A percentile compares a stretch with the other conserved stretches of the same genome.
Conservation (phyloP, 352 stramenopile species). For the Phytophthora agathidicida region DNA sequence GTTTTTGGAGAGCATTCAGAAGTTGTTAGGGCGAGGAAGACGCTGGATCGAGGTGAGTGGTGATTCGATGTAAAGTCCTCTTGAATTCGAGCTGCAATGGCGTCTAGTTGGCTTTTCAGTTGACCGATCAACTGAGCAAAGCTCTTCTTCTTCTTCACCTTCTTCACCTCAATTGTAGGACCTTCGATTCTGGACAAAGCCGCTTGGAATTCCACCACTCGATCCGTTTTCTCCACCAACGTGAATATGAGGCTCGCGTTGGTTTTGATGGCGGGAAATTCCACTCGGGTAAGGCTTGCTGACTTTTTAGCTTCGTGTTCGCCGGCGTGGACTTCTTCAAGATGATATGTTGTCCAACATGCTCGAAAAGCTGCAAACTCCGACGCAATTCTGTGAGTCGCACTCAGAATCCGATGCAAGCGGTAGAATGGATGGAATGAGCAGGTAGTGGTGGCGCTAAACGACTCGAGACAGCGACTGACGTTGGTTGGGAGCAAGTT, state of each 20-base stretch:
- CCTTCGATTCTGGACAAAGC: neutral
- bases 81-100: conserved; percentile 15
- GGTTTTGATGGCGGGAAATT: conserved; percentile 20
- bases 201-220: conserved; percentile 32
- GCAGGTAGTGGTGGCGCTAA: conserved; percentile 27
- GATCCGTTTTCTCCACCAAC: conserved; percentile 33
- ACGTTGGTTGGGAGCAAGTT: neutral
- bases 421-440: conserved; percentile 72
- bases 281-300: conserved; percentile 22
- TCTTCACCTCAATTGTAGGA: neutral
- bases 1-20: neutral
- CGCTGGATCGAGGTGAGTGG: neutral
- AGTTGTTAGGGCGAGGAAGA: conserved; percentile 19
- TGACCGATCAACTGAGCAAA: conserved; percentile 26
- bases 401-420: conserved; percentile 34
- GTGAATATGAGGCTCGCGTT: neutral
- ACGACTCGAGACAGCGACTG: conserved; percentile 16
- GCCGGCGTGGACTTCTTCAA: conserved; percentile 18
- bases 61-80: conserved; percentile 34
- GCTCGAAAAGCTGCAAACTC: conserved; percentile 35
- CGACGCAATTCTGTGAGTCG: conserved; percentile 1
- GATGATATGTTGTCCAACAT: conserved; percentile 24
- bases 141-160: conserved; percentile 29
- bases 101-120: conserved; percentile 12
- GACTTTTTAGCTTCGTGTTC: neutral